Percentiles rank a stretch among this genome's conserved stretches.
Evolutionary conservation across 2,329 filamentous ascomycete species (phyloP).

Genomic region (Escovopsis sp.): DNA sequence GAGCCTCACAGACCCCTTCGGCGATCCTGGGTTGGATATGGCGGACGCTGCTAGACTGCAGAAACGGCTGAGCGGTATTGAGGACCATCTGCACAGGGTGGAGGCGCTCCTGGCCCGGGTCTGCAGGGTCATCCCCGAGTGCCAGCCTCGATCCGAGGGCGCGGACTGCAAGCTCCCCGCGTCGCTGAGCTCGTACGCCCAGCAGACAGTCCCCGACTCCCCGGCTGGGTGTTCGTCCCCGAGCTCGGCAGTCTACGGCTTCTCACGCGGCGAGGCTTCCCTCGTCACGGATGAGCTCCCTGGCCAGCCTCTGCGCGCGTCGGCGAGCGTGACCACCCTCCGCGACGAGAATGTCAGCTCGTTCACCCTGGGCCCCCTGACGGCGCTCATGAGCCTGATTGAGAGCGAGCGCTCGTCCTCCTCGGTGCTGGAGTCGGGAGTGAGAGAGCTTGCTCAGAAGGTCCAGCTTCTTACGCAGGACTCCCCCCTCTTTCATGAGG

Average conservation of each 20-base stretch:
- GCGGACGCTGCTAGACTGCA: constrained; percentile 40
- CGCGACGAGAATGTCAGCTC: constrained; percentile 17
- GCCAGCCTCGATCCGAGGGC: constrained; percentile 18
- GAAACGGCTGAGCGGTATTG: constrained; percentile 35
- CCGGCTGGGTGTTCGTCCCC: constrained; percentile 18
- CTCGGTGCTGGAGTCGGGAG: constrained; percentile 39
- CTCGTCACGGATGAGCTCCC: constrained; percentile 28
- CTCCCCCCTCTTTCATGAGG: constrained; percentile 10
- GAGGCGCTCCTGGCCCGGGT: constrained; percentile 38
- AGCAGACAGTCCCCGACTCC: constrained; percentile 4
- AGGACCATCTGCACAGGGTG: constrained; percentile 35
- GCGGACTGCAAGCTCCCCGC: constrained; percentile 13
- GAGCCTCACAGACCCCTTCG: no score
- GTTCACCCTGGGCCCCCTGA: constrained; percentile 32
- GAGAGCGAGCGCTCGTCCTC: constrained; percentile 42
- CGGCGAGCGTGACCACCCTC: constrained; percentile 27
- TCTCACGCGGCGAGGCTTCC: constrained; percentile 32
- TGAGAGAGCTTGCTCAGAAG: constrained; percentile 36
- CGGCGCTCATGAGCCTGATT: constrained; percentile 35
- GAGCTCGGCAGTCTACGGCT: constrained; percentile 26
- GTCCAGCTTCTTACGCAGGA: constrained; percentile 31
- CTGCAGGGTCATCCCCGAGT: constrained; percentile 30
- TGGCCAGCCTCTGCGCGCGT: constrained; percentile 32
- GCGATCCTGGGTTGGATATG: constrained; percentile 32
- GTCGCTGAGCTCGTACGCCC: constrained; percentile 7